phyloP scores from a whole-genome alignment of 2,329 filamentous ascomycete genomes.

The Teratosphaeria viscida region DNA sequence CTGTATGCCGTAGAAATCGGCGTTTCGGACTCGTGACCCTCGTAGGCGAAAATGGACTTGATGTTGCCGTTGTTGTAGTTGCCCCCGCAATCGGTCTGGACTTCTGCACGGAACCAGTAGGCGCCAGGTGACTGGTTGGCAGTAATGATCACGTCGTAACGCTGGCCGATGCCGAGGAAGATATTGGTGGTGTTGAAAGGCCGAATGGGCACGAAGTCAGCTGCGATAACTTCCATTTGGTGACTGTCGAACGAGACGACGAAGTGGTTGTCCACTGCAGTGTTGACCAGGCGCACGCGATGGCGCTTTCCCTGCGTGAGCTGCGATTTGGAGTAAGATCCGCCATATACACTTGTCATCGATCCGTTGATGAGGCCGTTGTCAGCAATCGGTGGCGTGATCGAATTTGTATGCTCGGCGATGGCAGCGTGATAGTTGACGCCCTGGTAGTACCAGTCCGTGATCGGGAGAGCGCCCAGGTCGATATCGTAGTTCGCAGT shows the following conservation, averaged over 20 bases:
- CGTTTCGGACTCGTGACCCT: slow-evolving; percentile 19
- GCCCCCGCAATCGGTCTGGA: slow-evolving; percentile 20
- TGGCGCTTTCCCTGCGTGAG: slow-evolving; percentile 31
- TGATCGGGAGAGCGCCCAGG: slow-evolving; percentile 48
- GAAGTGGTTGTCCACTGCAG: slow-evolving; percentile 35
- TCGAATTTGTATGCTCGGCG: slow-evolving; percentile 19
- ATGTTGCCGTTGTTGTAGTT: slow-evolving; percentile 24
- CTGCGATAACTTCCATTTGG: slow-evolving; percentile 25
- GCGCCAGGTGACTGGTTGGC: slow-evolving; percentile 24
- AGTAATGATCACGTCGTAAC: slow-evolving; percentile 32
- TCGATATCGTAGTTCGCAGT: slow-evolving; percentile 53
- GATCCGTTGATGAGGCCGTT: slow-evolving; percentile 35
- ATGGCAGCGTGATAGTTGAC: slow-evolving; percentile 18
- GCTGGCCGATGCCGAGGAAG: slow-evolving; percentile 30
- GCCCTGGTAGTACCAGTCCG: slow-evolving; percentile 45
- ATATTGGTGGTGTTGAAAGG: slow-evolving; percentile 22
- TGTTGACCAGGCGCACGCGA: slow-evolving; percentile 37
- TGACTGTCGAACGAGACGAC: slow-evolving; percentile 28
- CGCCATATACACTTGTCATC: slow-evolving; percentile 23
- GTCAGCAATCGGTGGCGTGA: slow-evolving; percentile 39
- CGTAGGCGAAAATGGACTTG: slow-evolving; percentile 30
- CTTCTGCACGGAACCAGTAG: slow-evolving; percentile 29
- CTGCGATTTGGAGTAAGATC: slow-evolving; percentile 22
- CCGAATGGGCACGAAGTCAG: slow-evolving; percentile 28
- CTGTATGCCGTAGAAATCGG: slow-evolving; percentile 21